Evolutionary conservation across 2,329 filamentous ascomycete species (phyloP), one percentile per base, ranked within the genome.

Genomic region (Hortaea werneckii): DNA sequence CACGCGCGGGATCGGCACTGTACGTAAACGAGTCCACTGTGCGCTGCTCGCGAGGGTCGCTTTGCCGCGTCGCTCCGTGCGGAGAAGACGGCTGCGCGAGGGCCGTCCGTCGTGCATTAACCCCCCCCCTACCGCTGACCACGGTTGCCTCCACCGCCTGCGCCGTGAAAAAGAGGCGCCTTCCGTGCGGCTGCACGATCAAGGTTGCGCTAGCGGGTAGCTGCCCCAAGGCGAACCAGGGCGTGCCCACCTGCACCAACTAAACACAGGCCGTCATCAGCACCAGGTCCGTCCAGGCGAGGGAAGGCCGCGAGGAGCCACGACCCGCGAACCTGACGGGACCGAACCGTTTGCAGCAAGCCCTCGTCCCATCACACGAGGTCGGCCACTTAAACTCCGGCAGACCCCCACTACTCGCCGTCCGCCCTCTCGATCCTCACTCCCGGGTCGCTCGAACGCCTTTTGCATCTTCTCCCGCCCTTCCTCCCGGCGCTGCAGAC

Each of bases 391-490:
- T 49, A 44, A 50, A 41, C 30, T 30, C 13, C 37, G 30, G 37
- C 40, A 43, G 39, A 43, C 47, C 40, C 20, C 47, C 45, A 41
- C 41, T 37, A 45, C 39, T 26, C 12, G 38, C 28, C 46, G 41
- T 37, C 42, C 45, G 42, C 26, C 44, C 44, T 47, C 48, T 44
- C 39, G 20, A 37, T 47, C 48, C 48, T 43, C 35, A 9, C 43
- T 40, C 38, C 43, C 41, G 48, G 48, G 42, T 30, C 41, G 8
- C 38, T 46, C 40, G 41, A 46, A 34, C 37, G 37, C 29, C 41
- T 20, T 48, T 43, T 37, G 35, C 47, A 30, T 40, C 40, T 48
- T 48, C 46, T 48, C 46, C 46, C 46, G 46, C 46, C 30, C 32
- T 39, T 48, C 35, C 42, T 48, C 29, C 46, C 46, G 46, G 37